phyloP scores from a whole-genome alignment of 2,329 filamentous ascomycete genomes.

The Cytospora leucostoma region DNA sequence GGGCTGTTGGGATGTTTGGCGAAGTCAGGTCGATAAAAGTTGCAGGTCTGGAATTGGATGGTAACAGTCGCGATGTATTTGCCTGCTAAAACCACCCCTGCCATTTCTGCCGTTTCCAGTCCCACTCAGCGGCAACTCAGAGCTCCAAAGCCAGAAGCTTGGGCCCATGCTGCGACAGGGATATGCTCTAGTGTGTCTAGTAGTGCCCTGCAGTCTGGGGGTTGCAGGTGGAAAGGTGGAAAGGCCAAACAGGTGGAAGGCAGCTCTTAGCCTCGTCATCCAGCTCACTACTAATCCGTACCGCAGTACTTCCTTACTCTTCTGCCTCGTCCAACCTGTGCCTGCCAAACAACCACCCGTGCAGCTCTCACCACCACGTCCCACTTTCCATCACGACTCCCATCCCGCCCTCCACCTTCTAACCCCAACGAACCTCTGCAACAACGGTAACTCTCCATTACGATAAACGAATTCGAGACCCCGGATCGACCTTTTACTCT shows the following conservation, averaged over 20 bases:
- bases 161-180: slow-evolving; percentile 21
- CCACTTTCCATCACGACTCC: background rate
- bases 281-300: slow-evolving; percentile 33
- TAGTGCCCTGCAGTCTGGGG: slow-evolving; percentile 26
- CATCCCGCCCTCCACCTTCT: too few species aligned
- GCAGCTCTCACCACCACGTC: slow-evolving; percentile 27
- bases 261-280: slow-evolving; percentile 59
- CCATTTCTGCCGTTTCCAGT: background rate
- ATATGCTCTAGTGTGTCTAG: background rate
- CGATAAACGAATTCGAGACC: background rate
- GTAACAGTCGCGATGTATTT: slow-evolving; percentile 20
- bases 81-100: slow-evolving; percentile 25
- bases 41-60: slow-evolving; percentile 6
- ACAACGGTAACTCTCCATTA: background rate
- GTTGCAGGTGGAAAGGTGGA: background rate
- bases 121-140: background rate
- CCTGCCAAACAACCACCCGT: slow-evolving; percentile 19
- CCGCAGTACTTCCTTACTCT: slow-evolving; percentile 33
- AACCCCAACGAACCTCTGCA: background rate
- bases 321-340: slow-evolving; percentile 22
- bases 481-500: slow-evolving; percentile 2
- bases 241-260: slow-evolving; percentile 36
- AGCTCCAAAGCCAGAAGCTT: slow-evolving; percentile 18
- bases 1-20: background rate
- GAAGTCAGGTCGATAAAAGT: slow-evolving; percentile 14